A percentile compares a stretch with the other conserved stretches of the same genome.
Evolutionary conservation across 2,329 filamentous ascomycete genomes (phyloP).

Genomic region (Alternaria gaisen): DNA sequence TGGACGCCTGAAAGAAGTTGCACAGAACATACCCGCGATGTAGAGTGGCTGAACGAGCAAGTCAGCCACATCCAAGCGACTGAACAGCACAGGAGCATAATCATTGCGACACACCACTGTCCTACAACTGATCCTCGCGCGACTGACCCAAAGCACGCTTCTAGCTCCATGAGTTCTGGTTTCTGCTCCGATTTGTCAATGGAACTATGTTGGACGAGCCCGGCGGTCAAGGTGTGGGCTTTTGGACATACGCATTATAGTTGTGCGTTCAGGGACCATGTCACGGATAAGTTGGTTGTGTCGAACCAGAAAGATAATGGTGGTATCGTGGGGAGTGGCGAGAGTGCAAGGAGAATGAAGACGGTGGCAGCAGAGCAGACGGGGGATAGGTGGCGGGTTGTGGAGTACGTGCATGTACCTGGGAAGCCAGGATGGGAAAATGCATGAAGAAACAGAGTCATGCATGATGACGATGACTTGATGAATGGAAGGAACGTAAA

Average conservation of each 20-base stretch:
- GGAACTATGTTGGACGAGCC: conserved; percentile 49
- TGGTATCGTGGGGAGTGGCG: no score
- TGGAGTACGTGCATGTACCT: no score
- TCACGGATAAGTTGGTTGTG: no score
- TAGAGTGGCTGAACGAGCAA: conserved; percentile 57
- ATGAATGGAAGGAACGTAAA: no score
- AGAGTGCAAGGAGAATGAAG: no score
- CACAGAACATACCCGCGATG: conserved; percentile 49
- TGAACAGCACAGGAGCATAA: conserved; percentile 32
- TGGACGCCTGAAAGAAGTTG: conserved; percentile 50
- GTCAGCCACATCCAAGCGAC: conserved; percentile 22
- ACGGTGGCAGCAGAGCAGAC: no score
- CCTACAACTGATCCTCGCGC: conserved; percentile 49
- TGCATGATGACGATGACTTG: no score
- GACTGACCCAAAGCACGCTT: conserved; percentile 47
- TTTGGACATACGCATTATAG: conserved; percentile 63
- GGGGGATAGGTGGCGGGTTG: no score
- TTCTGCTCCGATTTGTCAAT: conserved; percentile 55
- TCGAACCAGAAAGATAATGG: no score
- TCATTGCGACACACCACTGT: conserved; percentile 57
- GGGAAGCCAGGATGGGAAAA: no score
- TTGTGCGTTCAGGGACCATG: conserved; percentile 35
- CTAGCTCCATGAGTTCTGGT: conserved; percentile 33
- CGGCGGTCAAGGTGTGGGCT: conserved; percentile 55
- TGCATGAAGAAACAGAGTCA: no score